These are phyloP conservation scores for Ambrosia artemisiifolia DNA, from an alignment of 129 eudicot genomes.

Conservation along the genomic window DNA sequence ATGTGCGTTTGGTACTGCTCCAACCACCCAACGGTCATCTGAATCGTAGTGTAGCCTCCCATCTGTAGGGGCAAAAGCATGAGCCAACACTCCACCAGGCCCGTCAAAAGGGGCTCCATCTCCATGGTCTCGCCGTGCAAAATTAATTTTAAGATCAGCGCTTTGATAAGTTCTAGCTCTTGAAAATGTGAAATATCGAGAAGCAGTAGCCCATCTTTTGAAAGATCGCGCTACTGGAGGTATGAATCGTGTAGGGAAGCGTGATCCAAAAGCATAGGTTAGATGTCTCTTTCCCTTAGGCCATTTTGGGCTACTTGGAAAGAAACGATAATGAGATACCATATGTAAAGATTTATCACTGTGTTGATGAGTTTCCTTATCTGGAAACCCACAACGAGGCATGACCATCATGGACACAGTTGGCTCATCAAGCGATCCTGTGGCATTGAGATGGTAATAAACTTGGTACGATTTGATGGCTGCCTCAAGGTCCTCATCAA, in stretches of 20 bases:
- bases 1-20: not conserved
- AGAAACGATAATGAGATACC: slow-evolving; percentile 21
- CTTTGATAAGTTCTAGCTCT: no score
- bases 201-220: no score
- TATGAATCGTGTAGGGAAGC: not conserved
- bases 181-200: no score
- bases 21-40: not conserved
- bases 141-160: no score
- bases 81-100: not conserved
- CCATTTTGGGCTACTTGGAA: slow-evolving; percentile 19
- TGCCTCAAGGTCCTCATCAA: slow-evolving; percentile 28
- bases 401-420: slow-evolving; percentile 20
- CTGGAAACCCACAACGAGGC: slow-evolving; percentile 37
- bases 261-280: slow-evolving; percentile 13
- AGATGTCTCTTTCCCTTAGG: slow-evolving; percentile 11
- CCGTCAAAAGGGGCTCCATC: no score
- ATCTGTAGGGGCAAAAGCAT: slow-evolving; percentile 1
- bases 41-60: not conserved
- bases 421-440: slow-evolving; percentile 22
- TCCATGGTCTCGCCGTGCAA: no score
- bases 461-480: slow-evolving; percentile 38
- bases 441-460: slow-evolving; percentile 27
- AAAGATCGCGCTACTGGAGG: no score
- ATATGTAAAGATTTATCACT: not conserved
- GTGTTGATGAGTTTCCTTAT: slow-evolving; percentile 21